Conservation (phyloP, 257 asterid species). For the Gentiana straminea region DNA sequence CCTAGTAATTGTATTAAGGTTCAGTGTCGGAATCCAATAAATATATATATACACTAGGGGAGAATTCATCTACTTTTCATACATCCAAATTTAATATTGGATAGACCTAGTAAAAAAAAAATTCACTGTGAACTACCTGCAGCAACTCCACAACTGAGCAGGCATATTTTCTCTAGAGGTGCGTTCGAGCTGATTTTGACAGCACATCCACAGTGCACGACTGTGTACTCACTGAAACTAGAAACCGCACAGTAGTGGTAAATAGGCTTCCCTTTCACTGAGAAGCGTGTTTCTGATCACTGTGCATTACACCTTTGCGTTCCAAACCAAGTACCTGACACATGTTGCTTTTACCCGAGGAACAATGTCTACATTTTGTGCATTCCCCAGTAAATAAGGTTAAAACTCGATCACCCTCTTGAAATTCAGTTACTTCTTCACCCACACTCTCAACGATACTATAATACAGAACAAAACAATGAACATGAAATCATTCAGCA, state of each 20-base stretch:
- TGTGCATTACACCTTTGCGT: slow-evolving; percentile 85
- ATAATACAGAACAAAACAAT: slow-evolving; percentile 12
- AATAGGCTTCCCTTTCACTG: slow-evolving; percentile 54
- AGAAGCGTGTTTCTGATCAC: slow-evolving; percentile 79
- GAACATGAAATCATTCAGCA: background rate
- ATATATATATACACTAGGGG: no score
- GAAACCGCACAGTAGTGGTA: slow-evolving; percentile 95
- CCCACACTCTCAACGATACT: slow-evolving; percentile 95
- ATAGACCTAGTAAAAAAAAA: no score
- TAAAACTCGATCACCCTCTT: slow-evolving; percentile 75
- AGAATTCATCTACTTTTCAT: no score
- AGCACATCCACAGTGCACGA: slow-evolving; percentile 96
- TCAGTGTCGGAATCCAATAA: background rate
- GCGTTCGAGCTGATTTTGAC: slow-evolving; percentile 63
- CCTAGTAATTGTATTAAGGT: slow-evolving; percentile 34
- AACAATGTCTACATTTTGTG: slow-evolving; percentile 68
- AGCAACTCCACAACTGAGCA: slow-evolving; percentile 95
- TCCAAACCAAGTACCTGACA: slow-evolving; percentile 85
- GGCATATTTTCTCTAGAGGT: slow-evolving; percentile 86
- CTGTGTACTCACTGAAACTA: slow-evolving; percentile 84
- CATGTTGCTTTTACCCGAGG: slow-evolving; percentile 69
- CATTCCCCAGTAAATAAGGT: slow-evolving; percentile 89
- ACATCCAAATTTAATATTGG: no score
- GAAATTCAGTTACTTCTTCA: slow-evolving; percentile 70
- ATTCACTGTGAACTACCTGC: slow-evolving; percentile 40